These are phyloP conservation scores for Xylaria curta DNA, from an alignment of 495 filamentous ascomycete species.

Conservation along the genomic window DNA sequence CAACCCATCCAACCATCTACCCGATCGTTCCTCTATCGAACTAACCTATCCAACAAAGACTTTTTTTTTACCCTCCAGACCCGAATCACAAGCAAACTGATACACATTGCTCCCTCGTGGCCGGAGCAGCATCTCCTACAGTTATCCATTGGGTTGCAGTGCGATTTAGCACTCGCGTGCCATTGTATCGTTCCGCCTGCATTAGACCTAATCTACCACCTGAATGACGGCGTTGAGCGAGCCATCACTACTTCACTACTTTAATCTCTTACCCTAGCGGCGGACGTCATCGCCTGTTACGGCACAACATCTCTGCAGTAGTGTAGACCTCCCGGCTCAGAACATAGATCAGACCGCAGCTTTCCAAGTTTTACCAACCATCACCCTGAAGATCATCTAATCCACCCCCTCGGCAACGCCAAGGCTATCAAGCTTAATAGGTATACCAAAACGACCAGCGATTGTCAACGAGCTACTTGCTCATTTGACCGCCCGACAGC, in stretches of 20 bases:
- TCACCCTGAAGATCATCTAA: slow-evolving; percentile 24
- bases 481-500: slow-evolving; percentile 11
- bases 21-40: neutral
- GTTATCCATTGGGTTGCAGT: slow-evolving; percentile 17
- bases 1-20: neutral
- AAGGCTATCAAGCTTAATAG: slow-evolving; percentile 13
- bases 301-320: slow-evolving; percentile 5
- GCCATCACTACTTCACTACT: slow-evolving; percentile 21
- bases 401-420: slow-evolving; percentile 13
- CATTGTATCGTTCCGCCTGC: slow-evolving; percentile 13
- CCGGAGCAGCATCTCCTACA: slow-evolving; percentile 18
- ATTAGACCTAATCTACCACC: slow-evolving; percentile 19
- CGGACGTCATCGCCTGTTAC: slow-evolving; percentile 24
- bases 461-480: slow-evolving; percentile 16
- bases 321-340: slow-evolving; percentile 3
- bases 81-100: slow-evolving; percentile 18
- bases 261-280: slow-evolving; percentile 20
- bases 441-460: slow-evolving; percentile 12
- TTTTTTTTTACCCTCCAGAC: neutral
- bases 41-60: slow-evolving; percentile 1
- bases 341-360: slow-evolving; percentile 17
- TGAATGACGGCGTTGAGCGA: slow-evolving; percentile 13
- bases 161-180: slow-evolving; percentile 15
- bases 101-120: slow-evolving; percentile 12
- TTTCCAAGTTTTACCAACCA: slow-evolving; percentile 15